Conservation (phyloP, 352 stramenopile species). For the Phytophthora sp. region DNA sequence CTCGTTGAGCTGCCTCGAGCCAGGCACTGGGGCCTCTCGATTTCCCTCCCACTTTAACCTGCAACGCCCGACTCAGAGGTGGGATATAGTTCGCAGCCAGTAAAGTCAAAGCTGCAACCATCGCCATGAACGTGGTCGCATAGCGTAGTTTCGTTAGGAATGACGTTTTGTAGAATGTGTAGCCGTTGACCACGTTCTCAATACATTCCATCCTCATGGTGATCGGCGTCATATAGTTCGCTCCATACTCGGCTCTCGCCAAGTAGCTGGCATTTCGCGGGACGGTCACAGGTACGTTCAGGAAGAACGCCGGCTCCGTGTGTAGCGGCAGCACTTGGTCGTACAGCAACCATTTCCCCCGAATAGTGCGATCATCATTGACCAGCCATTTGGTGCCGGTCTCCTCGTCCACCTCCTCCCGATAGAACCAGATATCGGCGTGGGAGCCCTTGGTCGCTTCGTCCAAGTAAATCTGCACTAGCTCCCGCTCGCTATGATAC, state of each 20-base stretch:
- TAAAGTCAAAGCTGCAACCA: constrained; percentile 41
- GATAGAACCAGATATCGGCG: constrained; percentile 84
- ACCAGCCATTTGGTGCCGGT: constrained; percentile 58
- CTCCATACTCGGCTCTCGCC: constrained; percentile 70
- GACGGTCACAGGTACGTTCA: constrained; percentile 59
- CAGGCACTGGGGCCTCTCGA: constrained; percentile 17
- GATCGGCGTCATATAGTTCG: constrained; percentile 72
- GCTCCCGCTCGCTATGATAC: constrained; percentile 60
- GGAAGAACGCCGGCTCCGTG: constrained; percentile 48
- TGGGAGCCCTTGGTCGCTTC: constrained; percentile 57
- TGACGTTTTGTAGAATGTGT: constrained; percentile 69
- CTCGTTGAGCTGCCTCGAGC: constrained; percentile 28
- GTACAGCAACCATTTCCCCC: constrained; percentile 65
- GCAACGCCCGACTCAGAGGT: constrained; percentile 34
- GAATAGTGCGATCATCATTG: constrained; percentile 76
- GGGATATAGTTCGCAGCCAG: constrained; percentile 31
- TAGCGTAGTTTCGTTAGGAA: constrained; percentile 33
- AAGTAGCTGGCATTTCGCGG: constrained; percentile 66
- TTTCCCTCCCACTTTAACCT: constrained; percentile 25
- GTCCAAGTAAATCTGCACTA: constrained; percentile 74
- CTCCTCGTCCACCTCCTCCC: constrained; percentile 46
- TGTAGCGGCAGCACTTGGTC: constrained; percentile 69
- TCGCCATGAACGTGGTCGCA: constrained; percentile 31
- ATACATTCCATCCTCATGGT: constrained; percentile 81
- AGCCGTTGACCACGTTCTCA: constrained; percentile 80